Evolutionary conservation across 768 basidiomycete species (phyloP).

Genomic region (Xerocomus potaroensis): DNA sequence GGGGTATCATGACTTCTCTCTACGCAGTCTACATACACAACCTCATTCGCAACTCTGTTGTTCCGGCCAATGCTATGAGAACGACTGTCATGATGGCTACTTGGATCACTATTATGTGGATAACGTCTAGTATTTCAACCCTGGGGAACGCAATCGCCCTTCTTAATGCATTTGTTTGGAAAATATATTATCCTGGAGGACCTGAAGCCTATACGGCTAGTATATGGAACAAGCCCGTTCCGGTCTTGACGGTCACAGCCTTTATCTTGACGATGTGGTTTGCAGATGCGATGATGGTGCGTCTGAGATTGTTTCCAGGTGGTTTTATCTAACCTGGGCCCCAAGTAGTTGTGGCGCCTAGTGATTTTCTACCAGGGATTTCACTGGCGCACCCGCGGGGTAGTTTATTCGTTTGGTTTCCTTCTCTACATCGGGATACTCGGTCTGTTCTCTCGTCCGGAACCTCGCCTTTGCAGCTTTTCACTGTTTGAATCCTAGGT

Average conservation of each 20-base stretch:
- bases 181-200: conserved; percentile 2
- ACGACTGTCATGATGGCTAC: not conserved
- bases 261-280: not conserved
- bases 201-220: not conserved
- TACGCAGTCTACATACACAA: not conserved
- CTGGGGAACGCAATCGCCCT: not conserved
- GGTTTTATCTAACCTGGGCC: not conserved
- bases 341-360: conserved; percentile 3
- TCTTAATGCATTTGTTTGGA: not conserved
- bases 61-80: not conserved
- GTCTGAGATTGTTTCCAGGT: not conserved
- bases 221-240: not conserved
- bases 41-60: not conserved
- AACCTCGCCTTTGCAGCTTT: not conserved
- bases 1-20: conserved; percentile 1
- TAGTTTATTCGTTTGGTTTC: not conserved
- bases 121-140: not conserved
- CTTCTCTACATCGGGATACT: conserved; percentile 1
- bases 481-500: not conserved
- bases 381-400: not conserved
- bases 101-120: not conserved
- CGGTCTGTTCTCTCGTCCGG: not conserved
- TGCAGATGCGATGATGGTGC: not conserved
- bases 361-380: not conserved
- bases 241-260: not conserved